Evolutionary conservation across 1,139 yeast genomes (phyloP), one percentile per base, ranked within the genome.

Genomic region (Suhomyces bribrorum): DNA sequence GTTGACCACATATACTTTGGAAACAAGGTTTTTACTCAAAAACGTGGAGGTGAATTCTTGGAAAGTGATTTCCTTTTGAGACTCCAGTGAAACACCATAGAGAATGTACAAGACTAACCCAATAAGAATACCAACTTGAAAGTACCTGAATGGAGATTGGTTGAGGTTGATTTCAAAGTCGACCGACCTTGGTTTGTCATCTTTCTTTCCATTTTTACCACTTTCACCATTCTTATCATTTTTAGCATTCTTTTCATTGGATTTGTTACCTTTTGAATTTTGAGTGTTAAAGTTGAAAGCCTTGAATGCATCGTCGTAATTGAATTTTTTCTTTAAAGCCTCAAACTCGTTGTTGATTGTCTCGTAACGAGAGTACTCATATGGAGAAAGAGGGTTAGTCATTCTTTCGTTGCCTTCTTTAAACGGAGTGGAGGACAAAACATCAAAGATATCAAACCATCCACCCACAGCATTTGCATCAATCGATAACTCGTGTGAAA

Each of bases 1-100:
- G 50, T 71, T 70, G 9, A 67, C 62, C 27, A 72, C 73, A 12
- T 66, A 55, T 29, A 72, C 51, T 40, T 52, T 61, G 5, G 62
- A 49, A 6, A 72, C 77, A 27, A 64, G 52, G 31, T 67, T 67
- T 45, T 66, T 68, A 38, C 63, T 59, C 48, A 72, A 64, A 47
- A 64, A 69, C 36, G 66, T 61, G 8, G 73, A 52, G 7, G 69
- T 60, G 48, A 72, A 71, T 37, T 70, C 70, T 50, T 72, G 77
- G 65, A 72, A 72, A 5, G 73, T 61, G 35, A 70, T 61, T 48
- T 70, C 75, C 31, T 54, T 48, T 25, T 49, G 35, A 3, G 38
- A 32, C 5, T 61, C 64, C 12, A 48, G 53, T 18, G 52, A 44
- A 38, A 45, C 32, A 32, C 32, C 39, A 49, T 43, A 53, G 11